These are phyloP conservation scores for Parietichytrium sp. DNA, from an alignment of 108 stramenopile species.

Conservation along the genomic window DNA sequence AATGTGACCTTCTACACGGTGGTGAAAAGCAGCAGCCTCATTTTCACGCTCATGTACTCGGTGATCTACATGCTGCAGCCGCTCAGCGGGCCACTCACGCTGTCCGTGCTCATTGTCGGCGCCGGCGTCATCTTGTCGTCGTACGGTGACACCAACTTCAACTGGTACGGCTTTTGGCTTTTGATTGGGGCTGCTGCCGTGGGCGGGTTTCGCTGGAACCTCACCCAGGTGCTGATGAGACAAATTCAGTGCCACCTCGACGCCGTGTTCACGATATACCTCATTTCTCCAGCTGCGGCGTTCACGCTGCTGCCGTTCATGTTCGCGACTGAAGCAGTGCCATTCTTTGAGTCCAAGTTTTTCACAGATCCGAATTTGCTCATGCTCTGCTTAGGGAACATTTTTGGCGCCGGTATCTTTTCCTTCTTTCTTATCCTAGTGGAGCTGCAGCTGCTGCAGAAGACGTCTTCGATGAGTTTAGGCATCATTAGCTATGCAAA, in stretches of 20 bases:
- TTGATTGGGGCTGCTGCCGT: constrained; percentile 24
- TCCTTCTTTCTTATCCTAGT: constrained; percentile 39
- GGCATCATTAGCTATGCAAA: constrained; percentile 39
- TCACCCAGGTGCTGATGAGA: constrained; percentile 41
- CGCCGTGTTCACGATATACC: constrained; percentile 39
- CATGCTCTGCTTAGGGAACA: neutral
- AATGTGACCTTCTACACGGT: constrained; percentile 35
- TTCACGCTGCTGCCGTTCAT: constrained; percentile 38
- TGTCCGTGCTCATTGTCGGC: neutral
- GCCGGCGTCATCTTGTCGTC: constrained; percentile 37
- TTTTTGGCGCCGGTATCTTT: neutral
- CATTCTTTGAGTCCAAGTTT: constrained; percentile 26
- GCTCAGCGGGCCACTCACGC: neutral
- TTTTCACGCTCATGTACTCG: constrained; percentile 40
- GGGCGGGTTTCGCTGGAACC: constrained; percentile 44
- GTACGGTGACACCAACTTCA: neutral
- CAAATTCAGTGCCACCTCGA: constrained; percentile 13
- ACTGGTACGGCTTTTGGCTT: neutral
- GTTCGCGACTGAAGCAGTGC: neutral
- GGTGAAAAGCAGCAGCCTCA: constrained; percentile 37
- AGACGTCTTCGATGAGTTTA: constrained; percentile 43
- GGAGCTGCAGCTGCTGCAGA: constrained; percentile 40
- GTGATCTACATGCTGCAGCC: constrained; percentile 38
- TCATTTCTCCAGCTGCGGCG: constrained; percentile 38
- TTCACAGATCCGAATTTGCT: neutral